Conservation (phyloP, 495 filamentous ascomycete genomes). For the Aspergillus indologenus region DNA sequence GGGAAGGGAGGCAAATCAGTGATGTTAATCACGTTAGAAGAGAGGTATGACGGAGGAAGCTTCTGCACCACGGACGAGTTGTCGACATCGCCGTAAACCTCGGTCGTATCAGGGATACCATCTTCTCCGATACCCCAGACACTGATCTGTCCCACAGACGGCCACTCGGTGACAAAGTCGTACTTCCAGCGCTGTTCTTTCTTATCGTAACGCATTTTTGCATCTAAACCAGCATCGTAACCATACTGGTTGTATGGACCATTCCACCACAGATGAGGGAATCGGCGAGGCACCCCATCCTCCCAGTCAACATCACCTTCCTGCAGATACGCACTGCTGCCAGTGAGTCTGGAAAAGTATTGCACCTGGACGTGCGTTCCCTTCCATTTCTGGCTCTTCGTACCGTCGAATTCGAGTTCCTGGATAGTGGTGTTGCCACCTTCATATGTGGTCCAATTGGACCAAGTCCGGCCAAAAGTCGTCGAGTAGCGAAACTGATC, state of each 20-base stretch:
- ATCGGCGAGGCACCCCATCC: conserved; percentile 38
- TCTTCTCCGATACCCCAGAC: conserved; percentile 47
- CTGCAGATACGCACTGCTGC: conserved; percentile 56
- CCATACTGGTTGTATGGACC: conserved; percentile 63
- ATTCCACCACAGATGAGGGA: conserved; percentile 59
- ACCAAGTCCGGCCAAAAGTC: conserved; percentile 47
- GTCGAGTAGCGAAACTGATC: conserved; percentile 56
- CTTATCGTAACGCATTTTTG: conserved; percentile 47
- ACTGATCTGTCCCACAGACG: conserved; percentile 44
- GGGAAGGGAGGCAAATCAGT: conserved; percentile 41
- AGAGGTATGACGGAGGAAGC: conserved; percentile 23
- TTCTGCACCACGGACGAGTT: conserved; percentile 19
- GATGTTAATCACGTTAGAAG: conserved; percentile 47
- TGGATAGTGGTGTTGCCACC: conserved; percentile 34
- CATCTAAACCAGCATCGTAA: conserved; percentile 55
- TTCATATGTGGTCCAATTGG: conserved; percentile 51
- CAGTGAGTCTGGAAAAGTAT: conserved; percentile 59
- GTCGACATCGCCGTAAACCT: conserved; percentile 49
- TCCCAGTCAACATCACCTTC: conserved; percentile 51
- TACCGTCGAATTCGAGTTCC: conserved; percentile 48
- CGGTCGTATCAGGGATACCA: conserved; percentile 45
- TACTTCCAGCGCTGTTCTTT: conserved; percentile 47
- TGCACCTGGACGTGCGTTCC: conserved; percentile 60
- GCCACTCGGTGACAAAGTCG: conserved; percentile 53
- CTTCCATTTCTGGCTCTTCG: conserved; percentile 52